A percentile compares a stretch with the other conserved stretches of the same genome.
Evolutionary conservation across 225 moss, liverwort and hornwort genomes (phyloP).

Genomic region (Ulota crispa): DNA sequence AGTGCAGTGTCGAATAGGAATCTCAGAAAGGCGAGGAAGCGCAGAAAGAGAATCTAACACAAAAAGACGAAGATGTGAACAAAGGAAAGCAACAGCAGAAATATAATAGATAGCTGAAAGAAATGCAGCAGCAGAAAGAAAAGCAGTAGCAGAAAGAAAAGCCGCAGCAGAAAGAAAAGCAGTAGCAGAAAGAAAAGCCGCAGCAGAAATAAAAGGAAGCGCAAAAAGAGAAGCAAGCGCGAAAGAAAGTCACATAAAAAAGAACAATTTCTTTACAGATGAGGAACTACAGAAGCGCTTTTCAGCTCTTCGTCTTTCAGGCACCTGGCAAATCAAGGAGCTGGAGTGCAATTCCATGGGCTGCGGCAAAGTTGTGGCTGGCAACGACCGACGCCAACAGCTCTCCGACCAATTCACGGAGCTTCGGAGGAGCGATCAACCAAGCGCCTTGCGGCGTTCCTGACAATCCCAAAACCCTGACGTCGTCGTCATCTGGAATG

Average conservation of each 20-base stretch:
- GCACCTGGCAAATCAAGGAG: neutral
- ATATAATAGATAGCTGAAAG: too few species aligned
- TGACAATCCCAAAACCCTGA: neutral
- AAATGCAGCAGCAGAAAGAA: too few species aligned
- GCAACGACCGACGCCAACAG: neutral
- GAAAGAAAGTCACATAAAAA: neutral
- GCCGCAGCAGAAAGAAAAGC: too few species aligned
- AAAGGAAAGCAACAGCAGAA: too few species aligned
- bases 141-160: too few species aligned
- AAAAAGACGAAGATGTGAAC: too few species aligned
- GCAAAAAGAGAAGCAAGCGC: too few species aligned
- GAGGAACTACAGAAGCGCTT: neutral
- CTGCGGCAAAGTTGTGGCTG: constrained; percentile 30
- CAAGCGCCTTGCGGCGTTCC: neutral
- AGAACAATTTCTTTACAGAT: neutral
- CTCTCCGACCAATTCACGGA: neutral
- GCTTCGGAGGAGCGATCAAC: neutral
- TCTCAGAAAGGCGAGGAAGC: too few species aligned
- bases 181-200: too few species aligned
- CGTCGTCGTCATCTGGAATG: neutral
- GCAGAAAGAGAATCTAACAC: too few species aligned
- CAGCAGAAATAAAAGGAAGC: too few species aligned
- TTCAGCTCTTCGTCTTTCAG: neutral
- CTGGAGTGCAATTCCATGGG: neutral
- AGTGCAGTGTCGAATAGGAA: too few species aligned